Conservation (phyloP, 352 stramenopile genomes). For the Phytophthora cactorum region DNA sequence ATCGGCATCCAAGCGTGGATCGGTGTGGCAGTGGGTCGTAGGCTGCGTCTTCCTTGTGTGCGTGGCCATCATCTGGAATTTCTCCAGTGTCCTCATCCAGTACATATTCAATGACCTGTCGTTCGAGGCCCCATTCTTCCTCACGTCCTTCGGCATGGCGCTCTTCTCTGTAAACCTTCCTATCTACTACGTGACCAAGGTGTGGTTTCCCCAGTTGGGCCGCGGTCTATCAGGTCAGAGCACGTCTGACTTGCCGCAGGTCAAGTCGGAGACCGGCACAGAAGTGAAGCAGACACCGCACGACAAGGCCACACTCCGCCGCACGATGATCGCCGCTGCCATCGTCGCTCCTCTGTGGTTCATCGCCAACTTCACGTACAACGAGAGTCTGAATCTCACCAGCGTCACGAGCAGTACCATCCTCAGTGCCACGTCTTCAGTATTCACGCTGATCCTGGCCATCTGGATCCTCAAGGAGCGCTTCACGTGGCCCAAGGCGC, state of each 20-base stretch:
- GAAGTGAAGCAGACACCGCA: slow-evolving; percentile 31
- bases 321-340: slow-evolving; percentile 50
- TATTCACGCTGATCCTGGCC: slow-evolving; percentile 95
- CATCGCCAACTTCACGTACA: slow-evolving; percentile 95
- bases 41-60: slow-evolving; percentile 70
- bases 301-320: slow-evolving; percentile 32
- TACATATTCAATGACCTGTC: slow-evolving; percentile 87
- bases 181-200: slow-evolving; percentile 65
- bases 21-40: slow-evolving; percentile 64
- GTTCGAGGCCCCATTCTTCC: slow-evolving; percentile 85
- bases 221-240: slow-evolving; percentile 1
- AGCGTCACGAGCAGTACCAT: slow-evolving; percentile 96
- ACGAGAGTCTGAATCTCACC: slow-evolving; percentile 92
- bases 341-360: slow-evolving; percentile 95
- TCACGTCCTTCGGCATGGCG: slow-evolving; percentile 83
- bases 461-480: slow-evolving; percentile 83
- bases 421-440: slow-evolving; percentile 91
- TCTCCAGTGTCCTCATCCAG: slow-evolving; percentile 85
- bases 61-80: slow-evolving; percentile 80
- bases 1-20: slow-evolving; percentile 36
- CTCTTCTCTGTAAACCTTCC: slow-evolving; percentile 83
- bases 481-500: slow-evolving; percentile 83
- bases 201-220: slow-evolving; percentile 37
- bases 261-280: slow-evolving; percentile 21
- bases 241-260: slow-evolving; percentile 26